These are phyloP conservation scores for Penicillium macrosclerotiorum DNA, from an alignment of 495 filamentous ascomycete genomes.

Conservation along the genomic window DNA sequence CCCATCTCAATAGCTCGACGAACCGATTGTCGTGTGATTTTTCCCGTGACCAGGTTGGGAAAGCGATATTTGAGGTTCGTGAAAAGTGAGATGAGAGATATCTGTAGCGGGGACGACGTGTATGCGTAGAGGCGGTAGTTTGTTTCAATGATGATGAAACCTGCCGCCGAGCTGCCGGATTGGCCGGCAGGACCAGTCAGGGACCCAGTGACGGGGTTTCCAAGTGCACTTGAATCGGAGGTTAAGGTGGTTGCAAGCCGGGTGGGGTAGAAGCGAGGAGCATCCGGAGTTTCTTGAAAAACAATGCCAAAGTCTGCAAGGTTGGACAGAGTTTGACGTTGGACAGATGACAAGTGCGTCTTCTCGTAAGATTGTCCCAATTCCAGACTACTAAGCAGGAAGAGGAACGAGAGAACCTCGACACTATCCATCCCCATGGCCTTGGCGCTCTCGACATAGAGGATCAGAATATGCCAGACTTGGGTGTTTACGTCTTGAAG, in stretches of 20 bases:
- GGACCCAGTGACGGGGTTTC: constrained; percentile 39
- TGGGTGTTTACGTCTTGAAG: constrained; percentile 94
- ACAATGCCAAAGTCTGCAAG: constrained; percentile 90
- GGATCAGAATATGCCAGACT: constrained; percentile 90
- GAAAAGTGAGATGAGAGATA: constrained; percentile 91
- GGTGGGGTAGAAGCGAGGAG: constrained; percentile 84
- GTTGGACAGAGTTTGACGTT: constrained; percentile 80
- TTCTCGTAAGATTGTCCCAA: constrained; percentile 88
- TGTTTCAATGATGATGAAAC: constrained; percentile 96
- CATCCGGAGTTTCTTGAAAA: constrained; percentile 60
- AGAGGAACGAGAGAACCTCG: constrained; percentile 92
- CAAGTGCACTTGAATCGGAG: constrained; percentile 65
- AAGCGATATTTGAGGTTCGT: constrained; percentile 80
- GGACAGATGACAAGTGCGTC: constrained; percentile 69
- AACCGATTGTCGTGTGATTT: constrained; percentile 82
- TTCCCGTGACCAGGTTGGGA: constrained; percentile 86
- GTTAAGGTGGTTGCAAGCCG: constrained; percentile 93
- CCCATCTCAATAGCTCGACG: constrained; percentile 82
- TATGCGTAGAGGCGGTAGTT: constrained; percentile 98
- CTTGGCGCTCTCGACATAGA: constrained; percentile 87
- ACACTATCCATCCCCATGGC: constrained; percentile 77
- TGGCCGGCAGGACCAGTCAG: constrained; percentile 34
- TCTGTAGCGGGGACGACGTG: constrained; percentile 87
- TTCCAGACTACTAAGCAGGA: constrained; percentile 90
- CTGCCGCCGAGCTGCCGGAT: constrained; percentile 51